Conservation (phyloP, 2,329 filamentous ascomycete genomes). For the Tolypocladium sp. region DNA sequence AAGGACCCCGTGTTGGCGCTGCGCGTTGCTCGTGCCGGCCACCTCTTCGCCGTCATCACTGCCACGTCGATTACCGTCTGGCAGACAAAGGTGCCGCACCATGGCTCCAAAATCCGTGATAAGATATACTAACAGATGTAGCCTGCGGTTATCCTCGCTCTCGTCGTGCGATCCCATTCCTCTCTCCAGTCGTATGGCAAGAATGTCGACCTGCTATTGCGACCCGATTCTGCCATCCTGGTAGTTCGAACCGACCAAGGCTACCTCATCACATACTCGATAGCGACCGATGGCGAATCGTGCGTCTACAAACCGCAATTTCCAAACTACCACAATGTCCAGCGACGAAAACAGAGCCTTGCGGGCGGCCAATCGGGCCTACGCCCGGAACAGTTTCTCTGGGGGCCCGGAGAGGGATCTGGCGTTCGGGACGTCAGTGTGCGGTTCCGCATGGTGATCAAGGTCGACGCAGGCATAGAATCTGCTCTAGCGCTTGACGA, state of each 20-base stretch:
- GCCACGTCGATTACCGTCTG: constrained; percentile 81
- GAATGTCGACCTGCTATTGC: constrained; percentile 75
- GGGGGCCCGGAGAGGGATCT: constrained; percentile 72
- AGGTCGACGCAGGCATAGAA: constrained; percentile 90
- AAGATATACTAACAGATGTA: constrained; percentile 23
- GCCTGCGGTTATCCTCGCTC: constrained; percentile 82
- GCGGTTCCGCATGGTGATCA: constrained; percentile 94
- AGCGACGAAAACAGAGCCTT: constrained; percentile 52
- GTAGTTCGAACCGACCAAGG: constrained; percentile 80
- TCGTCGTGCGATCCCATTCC: constrained; percentile 69
- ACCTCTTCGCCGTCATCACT: constrained; percentile 82
- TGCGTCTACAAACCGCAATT: constrained; percentile 82
- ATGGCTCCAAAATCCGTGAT: constrained; percentile 4
- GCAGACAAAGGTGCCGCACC: constrained; percentile 75
- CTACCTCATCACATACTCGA: constrained; percentile 88
- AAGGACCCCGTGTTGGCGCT: constrained; percentile 65
- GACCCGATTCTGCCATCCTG: constrained; percentile 85
- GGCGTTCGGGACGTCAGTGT: constrained; percentile 82
- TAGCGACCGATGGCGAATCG: constrained; percentile 74
- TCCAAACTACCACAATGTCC: constrained; percentile 54
- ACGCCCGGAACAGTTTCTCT: constrained; percentile 52
- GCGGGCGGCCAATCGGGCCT: constrained; percentile 45
- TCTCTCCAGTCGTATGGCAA: constrained; percentile 78
- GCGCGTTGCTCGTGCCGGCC: constrained; percentile 68
- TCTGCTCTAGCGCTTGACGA: constrained; percentile 84